Evolutionary conservation across 495 filamentous ascomycete species (phyloP).

Genomic region (Penicillium ochrochloron): DNA sequence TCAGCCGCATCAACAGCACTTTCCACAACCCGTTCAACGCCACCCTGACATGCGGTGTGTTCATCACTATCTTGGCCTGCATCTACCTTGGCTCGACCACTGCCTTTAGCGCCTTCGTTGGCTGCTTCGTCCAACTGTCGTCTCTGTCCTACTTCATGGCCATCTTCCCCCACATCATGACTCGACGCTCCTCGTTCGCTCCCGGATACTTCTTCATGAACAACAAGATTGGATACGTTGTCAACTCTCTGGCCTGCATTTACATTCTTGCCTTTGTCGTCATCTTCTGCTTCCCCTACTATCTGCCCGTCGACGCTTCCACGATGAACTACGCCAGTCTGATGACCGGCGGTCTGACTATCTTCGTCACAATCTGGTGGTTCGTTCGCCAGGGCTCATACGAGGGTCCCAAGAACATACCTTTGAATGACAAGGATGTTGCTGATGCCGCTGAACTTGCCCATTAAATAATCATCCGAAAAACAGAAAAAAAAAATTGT

Average conservation of each 20-base stretch:
- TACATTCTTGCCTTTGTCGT: slow-evolving; percentile 74
- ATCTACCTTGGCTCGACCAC: slow-evolving; percentile 75
- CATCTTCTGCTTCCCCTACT: slow-evolving; percentile 80
- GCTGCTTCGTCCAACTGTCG: slow-evolving; percentile 72
- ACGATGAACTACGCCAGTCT: slow-evolving; percentile 76
- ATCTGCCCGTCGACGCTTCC: slow-evolving; percentile 55
- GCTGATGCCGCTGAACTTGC: slow-evolving; percentile 36
- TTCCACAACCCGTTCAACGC: slow-evolving; percentile 70
- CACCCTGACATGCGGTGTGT: slow-evolving; percentile 61
- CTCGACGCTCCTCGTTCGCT: slow-evolving; percentile 63
- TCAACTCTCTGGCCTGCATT: slow-evolving; percentile 63
- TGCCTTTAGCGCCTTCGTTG: slow-evolving; percentile 76
- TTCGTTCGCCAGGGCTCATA: slow-evolving; percentile 41
- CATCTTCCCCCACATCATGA: slow-evolving; percentile 74
- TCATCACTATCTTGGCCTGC: slow-evolving; percentile 70
- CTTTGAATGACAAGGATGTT: slow-evolving; percentile 41
- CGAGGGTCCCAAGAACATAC: slow-evolving; percentile 44
- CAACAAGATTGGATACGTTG: slow-evolving; percentile 57
- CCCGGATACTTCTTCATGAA: slow-evolving; percentile 72
- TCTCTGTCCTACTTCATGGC: slow-evolving; percentile 76
- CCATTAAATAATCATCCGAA: slow-evolving; percentile 18
- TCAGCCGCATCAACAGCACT: slow-evolving; percentile 43
- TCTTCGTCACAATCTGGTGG: slow-evolving; percentile 50
- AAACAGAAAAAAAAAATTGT: neutral
- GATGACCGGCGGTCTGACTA: slow-evolving; percentile 63